Evolutionary conservation across 495 filamentous ascomycete species (phyloP).

Genomic region (Echria macrotheca): DNA sequence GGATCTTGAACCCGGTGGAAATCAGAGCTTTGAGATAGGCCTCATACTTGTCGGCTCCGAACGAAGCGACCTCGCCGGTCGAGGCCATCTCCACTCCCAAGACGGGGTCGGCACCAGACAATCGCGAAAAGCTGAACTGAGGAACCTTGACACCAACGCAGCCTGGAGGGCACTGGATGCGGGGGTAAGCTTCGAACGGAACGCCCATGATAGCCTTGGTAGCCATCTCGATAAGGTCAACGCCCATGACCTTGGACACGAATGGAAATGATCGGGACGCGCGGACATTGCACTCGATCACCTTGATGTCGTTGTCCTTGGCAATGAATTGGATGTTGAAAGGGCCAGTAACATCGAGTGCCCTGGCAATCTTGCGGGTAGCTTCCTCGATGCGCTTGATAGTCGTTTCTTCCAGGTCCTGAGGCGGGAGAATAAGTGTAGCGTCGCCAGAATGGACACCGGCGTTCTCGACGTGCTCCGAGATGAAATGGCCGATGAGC

Average conservation of each 20-base stretch:
- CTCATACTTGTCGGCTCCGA: constrained; percentile 93
- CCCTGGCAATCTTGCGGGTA: constrained; percentile 89
- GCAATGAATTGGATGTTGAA: constrained; percentile 99
- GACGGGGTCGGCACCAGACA: constrained; percentile 94
- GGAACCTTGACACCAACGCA: constrained; percentile 97
- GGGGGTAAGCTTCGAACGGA: constrained; percentile 76
- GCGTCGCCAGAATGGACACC: constrained; percentile 97
- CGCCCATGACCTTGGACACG: constrained; percentile 97
- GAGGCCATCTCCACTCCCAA: constrained; percentile 99
- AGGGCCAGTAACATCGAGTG: constrained; percentile 92
- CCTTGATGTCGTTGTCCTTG: constrained; percentile 99
- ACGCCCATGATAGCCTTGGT: constrained; percentile 93
- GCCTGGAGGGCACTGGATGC: constrained; percentile 64
- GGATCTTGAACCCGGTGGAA: constrained; percentile 94
- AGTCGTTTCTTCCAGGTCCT: constrained; percentile 86
- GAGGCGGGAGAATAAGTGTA: constrained; percentile 86
- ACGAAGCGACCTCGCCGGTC: constrained; percentile 95
- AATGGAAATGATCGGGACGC: constrained; percentile 97
- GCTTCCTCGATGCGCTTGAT: constrained; percentile 89
- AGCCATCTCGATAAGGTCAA: constrained; percentile 97
- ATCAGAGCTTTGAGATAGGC: constrained; percentile 94
- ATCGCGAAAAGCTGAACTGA: constrained; percentile 95
- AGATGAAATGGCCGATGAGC: constrained; percentile 87
- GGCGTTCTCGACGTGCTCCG: constrained; percentile 93
- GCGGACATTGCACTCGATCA: constrained; percentile 97